A percentile compares a stretch with the other conserved stretches of the same genome.
phyloP scores from a whole-genome alignment of 2,329 filamentous ascomycete genomes.

The Zelopaecilomyces penicillatus region DNA sequence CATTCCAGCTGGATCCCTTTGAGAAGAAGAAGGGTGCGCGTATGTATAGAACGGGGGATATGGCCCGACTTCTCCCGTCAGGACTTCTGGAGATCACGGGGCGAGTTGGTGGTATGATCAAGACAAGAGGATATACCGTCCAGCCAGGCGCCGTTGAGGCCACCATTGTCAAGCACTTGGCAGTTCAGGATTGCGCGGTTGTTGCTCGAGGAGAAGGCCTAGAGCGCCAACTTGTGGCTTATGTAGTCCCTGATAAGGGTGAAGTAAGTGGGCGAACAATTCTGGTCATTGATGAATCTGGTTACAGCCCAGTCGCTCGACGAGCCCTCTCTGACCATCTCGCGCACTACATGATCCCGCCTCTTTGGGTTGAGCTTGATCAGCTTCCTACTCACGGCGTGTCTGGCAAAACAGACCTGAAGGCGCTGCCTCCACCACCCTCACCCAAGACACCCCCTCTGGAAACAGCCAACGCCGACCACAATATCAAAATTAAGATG shows the following conservation, averaged over 20 bases:
- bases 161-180: slow-evolving; percentile 59
- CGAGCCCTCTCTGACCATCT: slow-evolving; percentile 56
- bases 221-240: slow-evolving; percentile 67
- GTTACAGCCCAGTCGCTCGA: slow-evolving; percentile 62
- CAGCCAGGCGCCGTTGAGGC: slow-evolving; percentile 71
- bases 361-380: slow-evolving; percentile 66
- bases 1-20: slow-evolving; percentile 61
- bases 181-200: slow-evolving; percentile 64
- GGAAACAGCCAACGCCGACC: slow-evolving; percentile 34
- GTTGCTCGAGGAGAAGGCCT: slow-evolving; percentile 68
- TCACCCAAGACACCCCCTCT: slow-evolving; percentile 36
- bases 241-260: slow-evolving; percentile 61
- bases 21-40: slow-evolving; percentile 48
- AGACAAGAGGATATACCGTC: slow-evolving; percentile 69
- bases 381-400: slow-evolving; percentile 67
- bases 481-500: slow-evolving; percentile 56
- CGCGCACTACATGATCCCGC: slow-evolving; percentile 77
- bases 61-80: slow-evolving; percentile 56
- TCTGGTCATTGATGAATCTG: slow-evolving; percentile 60
- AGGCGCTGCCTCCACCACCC: slow-evolving; percentile 58
- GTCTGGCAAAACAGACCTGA: slow-evolving; percentile 70
- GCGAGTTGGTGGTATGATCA: slow-evolving; percentile 72
- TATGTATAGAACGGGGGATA: slow-evolving; percentile 69
- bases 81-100: slow-evolving; percentile 69
- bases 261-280: slow-evolving; percentile 47